A percentile compares a stretch with the other conserved stretches of the same genome.
Conservation (phyloP, 257 asterid species). For the Sherardia arvensis region DNA sequence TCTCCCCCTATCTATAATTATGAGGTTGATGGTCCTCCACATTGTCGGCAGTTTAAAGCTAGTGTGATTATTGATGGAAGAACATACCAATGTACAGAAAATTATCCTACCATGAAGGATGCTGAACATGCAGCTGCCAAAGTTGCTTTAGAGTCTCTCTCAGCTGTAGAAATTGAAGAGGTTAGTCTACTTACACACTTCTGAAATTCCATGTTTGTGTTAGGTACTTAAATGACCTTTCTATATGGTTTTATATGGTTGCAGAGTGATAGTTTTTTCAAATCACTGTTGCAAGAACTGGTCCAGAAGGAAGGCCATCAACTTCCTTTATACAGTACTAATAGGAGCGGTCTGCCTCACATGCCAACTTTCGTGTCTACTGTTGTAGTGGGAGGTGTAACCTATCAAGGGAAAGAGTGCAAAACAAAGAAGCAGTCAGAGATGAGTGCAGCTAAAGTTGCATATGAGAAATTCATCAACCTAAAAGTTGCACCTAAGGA, state of each 20-base stretch:
- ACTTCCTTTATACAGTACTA: conserved; percentile 47
- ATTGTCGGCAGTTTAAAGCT: conserved; percentile 50
- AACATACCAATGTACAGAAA: conserved; percentile 37
- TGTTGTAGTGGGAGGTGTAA: conserved; percentile 42
- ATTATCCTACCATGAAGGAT: conserved; percentile 53
- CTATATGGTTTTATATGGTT: conserved; percentile 9
- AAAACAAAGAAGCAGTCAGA: conserved; percentile 73
- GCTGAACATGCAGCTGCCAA: conserved; percentile 85
- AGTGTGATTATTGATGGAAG: conserved; percentile 42
- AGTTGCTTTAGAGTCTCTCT: conserved; percentile 54
- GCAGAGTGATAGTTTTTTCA: conserved; percentile 60
- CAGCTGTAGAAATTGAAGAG: conserved; percentile 42
- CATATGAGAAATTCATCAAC: conserved; percentile 32
- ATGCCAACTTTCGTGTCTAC: conserved; percentile 37
- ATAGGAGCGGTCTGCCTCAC: conserved; percentile 40
- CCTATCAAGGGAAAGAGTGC: conserved; percentile 46
- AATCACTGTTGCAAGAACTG: conserved; percentile 57
- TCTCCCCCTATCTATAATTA: conserved; percentile 43
- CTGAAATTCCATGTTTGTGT: not conserved
- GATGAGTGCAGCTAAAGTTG: conserved; percentile 70
- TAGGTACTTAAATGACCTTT: not conserved
- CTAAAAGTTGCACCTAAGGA: conserved; percentile 40
- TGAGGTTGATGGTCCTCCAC: conserved; percentile 70
- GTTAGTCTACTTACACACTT: conserved; percentile 25
- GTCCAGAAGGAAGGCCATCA: conserved; percentile 42